Evolutionary conservation across 1,284 basidiomycete species (phyloP).

Genomic region (Exobasidium cylindrosporum): DNA sequence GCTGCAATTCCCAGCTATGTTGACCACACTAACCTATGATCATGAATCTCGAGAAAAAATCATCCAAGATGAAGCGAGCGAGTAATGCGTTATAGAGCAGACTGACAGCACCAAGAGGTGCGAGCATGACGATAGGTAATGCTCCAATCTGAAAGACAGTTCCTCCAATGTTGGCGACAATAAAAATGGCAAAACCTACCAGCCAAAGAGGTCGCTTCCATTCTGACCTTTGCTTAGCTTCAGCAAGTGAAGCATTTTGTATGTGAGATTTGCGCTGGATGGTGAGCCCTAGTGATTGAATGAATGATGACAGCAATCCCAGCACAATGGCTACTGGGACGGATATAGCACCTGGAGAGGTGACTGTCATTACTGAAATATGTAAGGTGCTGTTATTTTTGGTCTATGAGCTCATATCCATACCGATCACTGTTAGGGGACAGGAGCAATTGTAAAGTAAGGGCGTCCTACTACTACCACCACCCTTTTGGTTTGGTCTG

Average conservation of each 20-base stretch:
- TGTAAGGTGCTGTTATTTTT: neutral
- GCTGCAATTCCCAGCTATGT: neutral
- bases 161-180: slow-evolving; percentile 80
- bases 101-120: slow-evolving; percentile 81
- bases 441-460: too few species aligned
- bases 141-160: slow-evolving; percentile 92
- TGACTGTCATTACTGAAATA: neutral
- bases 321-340: slow-evolving; percentile 57
- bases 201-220: slow-evolving; percentile 52
- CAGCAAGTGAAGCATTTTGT: slow-evolving; percentile 72
- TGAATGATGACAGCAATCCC: slow-evolving; percentile 80
- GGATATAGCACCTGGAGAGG: slow-evolving; percentile 11
- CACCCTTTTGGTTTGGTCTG: too few species aligned
- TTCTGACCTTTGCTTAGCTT: slow-evolving; percentile 49
- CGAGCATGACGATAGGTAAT: slow-evolving; percentile 59
- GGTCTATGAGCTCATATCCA: neutral
- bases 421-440: too few species aligned
- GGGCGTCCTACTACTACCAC: too few species aligned
- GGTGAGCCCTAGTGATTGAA: slow-evolving; percentile 84
- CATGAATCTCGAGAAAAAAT: slow-evolving; percentile 80
- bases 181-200: slow-evolving; percentile 66
- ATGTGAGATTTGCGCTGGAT: slow-evolving; percentile 94
- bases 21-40: slow-evolving; percentile 61
- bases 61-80: slow-evolving; percentile 78
- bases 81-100: slow-evolving; percentile 94